These are phyloP conservation scores for Ganoderma resinaceum DNA, from an alignment of 1,284 basidiomycete genomes.

Conservation along the genomic window DNA sequence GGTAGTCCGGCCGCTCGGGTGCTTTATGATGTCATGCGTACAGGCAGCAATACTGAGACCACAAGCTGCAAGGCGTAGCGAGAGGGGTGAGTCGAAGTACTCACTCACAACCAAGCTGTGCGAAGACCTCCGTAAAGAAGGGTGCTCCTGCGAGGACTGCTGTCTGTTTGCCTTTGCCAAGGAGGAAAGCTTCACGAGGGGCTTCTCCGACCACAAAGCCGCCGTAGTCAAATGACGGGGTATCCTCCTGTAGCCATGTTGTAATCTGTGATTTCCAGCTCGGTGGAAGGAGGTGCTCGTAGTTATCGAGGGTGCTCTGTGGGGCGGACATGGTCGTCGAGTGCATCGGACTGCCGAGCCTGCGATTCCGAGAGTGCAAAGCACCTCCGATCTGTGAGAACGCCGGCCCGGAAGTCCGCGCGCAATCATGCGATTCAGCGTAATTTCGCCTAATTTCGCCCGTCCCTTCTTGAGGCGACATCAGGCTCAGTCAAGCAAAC, in stretches of 20 bases:
- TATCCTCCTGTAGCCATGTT: constrained; percentile 92
- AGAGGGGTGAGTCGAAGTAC: constrained; percentile 42
- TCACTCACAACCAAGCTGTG: constrained; percentile 89
- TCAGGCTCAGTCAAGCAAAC: not conserved
- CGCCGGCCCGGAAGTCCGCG: not conserved
- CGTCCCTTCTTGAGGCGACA: too few species aligned
- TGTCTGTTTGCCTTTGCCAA: constrained; percentile 80
- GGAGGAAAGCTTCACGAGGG: constrained; percentile 85
- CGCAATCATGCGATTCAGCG: not conserved
- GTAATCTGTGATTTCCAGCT: constrained; percentile 88
- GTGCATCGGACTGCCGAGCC: not conserved
- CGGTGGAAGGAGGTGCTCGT: constrained; percentile 84
- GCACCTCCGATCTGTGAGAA: not conserved
- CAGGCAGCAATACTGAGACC: not conserved
- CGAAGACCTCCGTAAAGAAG: constrained; percentile 95
- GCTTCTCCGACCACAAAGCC: constrained; percentile 97
- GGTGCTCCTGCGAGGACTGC: constrained; percentile 95
- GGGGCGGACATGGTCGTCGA: constrained; percentile 30
- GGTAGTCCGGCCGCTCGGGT: too few species aligned
- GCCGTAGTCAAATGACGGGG: constrained; percentile 96
- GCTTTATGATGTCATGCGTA: not conserved
- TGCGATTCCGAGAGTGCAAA: not conserved
- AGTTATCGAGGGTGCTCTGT: constrained; percentile 44
- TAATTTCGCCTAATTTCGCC: not conserved
- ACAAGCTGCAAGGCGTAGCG: not conserved